Conservation (phyloP, 2,329 filamentous ascomycete species). For the Pseudonectria foliicola region DNA sequence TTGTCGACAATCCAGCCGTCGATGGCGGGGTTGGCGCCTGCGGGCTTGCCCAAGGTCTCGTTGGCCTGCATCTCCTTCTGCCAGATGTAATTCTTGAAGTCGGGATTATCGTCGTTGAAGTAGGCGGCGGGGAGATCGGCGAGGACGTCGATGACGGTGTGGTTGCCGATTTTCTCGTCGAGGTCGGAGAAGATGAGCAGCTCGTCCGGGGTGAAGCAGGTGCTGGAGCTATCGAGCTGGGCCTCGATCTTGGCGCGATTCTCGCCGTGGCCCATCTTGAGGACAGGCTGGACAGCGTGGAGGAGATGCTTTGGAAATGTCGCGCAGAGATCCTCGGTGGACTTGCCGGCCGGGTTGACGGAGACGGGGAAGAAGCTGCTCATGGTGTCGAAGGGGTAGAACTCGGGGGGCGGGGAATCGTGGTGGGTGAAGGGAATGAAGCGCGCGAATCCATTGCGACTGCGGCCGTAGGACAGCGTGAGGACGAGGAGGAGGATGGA, state of each 20-base stretch:
- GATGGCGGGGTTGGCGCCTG: conserved; percentile 24
- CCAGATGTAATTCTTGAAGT: conserved; percentile 34
- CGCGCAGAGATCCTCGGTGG: conserved; percentile 22
- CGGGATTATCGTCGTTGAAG: conserved; percentile 26
- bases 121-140: conserved; percentile 36
- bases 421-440: conserved; percentile 8
- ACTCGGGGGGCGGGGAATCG: conserved; percentile 17
- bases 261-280: conserved; percentile 28
- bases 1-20: conserved; percentile 48
- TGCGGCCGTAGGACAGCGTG: conserved; percentile 14
- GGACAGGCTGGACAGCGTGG: conserved; percentile 24
- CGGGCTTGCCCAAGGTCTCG: conserved; percentile 25
- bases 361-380: conserved; percentile 25
- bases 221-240: conserved; percentile 45
- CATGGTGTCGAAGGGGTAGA: conserved; percentile 23
- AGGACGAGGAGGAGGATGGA: conserved; percentile 18
- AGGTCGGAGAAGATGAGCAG: conserved; percentile 46
- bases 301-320: conserved; percentile 27
- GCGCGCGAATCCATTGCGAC: not conserved
- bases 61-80: conserved; percentile 30
- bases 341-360: conserved; percentile 19
- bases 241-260: conserved; percentile 25
- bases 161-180: conserved; percentile 36
- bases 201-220: conserved; percentile 35
- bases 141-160: conserved; percentile 38